Base-by-base conservation (phyloP, 345 rosid species). In the Rhizophora apiculata region DNA sequence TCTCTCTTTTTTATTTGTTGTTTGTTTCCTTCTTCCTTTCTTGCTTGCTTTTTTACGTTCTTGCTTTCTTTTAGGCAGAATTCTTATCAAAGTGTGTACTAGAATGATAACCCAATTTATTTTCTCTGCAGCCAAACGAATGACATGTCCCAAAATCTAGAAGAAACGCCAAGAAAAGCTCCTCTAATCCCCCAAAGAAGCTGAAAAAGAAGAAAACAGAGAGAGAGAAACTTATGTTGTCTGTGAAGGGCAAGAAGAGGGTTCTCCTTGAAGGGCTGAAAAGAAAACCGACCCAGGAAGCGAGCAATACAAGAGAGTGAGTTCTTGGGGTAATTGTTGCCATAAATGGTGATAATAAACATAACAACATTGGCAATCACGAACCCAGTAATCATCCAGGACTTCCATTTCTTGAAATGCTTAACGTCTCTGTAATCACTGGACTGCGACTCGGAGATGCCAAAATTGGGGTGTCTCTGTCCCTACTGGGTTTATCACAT, bases 201-300 rank as follows among this genome's bases (percentile, higher is more conserved):
- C 6, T 22, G 27, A 1, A 6, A 51, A 21, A 32, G 5, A 58
- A 16, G 52, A 32, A 32, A 8, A 13, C 1, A 22, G 8, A 26
- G 9, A 11, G 0, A 20, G 6, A 26, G 9, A 26, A 6, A 32
- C 86, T 81, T 80, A 89, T 92, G 98, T 78, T 32, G 75, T 63
- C 36, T 94, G 84, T 5, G 98, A 89, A 77, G 96, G 98, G 70
- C 98, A 9, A 94, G 86, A 75, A 94, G 97, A 67, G 97, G 98
- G 68, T 94, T 94, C 80, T 94, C 98, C 66, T 85, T 83, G 8
- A 87, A 82, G 63, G 84, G 87, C 87, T 94, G 97, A 74, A 94
- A 94, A 26, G 97, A 88, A 88, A 94, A 84, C 21, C 97, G 73
- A 37, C 98, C 98, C 64, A 94, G 69, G 81, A 87, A 91, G 51